phyloP scores from a whole-genome alignment of 805 yeast species.

The Candida dendrica region DNA sequence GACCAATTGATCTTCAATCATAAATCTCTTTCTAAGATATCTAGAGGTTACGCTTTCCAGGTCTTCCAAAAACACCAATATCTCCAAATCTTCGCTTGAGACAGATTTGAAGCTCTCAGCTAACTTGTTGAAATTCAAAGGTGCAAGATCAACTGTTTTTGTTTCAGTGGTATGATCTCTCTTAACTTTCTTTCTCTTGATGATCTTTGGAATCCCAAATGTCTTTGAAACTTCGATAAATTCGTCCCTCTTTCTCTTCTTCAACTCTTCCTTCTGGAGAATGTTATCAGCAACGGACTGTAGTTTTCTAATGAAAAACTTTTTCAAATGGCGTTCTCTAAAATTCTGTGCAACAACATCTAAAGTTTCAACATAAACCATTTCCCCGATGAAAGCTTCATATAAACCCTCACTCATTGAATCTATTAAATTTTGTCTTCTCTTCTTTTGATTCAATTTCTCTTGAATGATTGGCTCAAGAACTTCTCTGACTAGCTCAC shows the following conservation, averaged over 20 bases:
- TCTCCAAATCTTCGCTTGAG: slow-evolving; percentile 12
- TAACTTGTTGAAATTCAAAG: slow-evolving; percentile 16
- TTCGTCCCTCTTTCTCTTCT: slow-evolving; percentile 35
- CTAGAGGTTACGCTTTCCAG: slow-evolving; percentile 24
- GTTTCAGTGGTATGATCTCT: slow-evolving; percentile 1
- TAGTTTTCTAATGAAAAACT: slow-evolving; percentile 25
- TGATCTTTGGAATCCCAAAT: slow-evolving; percentile 25
- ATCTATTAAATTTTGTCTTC: slow-evolving; percentile 25
- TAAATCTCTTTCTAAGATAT: slow-evolving; percentile 28
- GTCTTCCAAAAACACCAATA: slow-evolving; percentile 15
- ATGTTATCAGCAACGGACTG: slow-evolving; percentile 19
- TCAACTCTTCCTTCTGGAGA: slow-evolving; percentile 19
- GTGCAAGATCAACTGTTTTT: slow-evolving; percentile 16
- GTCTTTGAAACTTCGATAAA: slow-evolving; percentile 24
- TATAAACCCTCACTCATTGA: slow-evolving; percentile 44
- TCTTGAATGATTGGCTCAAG: slow-evolving; percentile 7
- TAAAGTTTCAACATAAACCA: slow-evolving; percentile 34
- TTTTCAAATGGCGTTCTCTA: slow-evolving; percentile 26
- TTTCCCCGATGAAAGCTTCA: slow-evolving; percentile 55
- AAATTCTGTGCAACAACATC: slow-evolving; percentile 39
- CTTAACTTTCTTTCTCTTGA: slow-evolving; percentile 16
- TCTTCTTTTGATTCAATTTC: slow-evolving; percentile 8
- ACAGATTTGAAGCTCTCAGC: slow-evolving; percentile 13
- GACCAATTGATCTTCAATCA: slow-evolving; percentile 6
- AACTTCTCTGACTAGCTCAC: slow-evolving; percentile 3